Evolutionary conservation across 768 basidiomycete genomes (phyloP).

Genomic region (Naganishia onofrii): DNA sequence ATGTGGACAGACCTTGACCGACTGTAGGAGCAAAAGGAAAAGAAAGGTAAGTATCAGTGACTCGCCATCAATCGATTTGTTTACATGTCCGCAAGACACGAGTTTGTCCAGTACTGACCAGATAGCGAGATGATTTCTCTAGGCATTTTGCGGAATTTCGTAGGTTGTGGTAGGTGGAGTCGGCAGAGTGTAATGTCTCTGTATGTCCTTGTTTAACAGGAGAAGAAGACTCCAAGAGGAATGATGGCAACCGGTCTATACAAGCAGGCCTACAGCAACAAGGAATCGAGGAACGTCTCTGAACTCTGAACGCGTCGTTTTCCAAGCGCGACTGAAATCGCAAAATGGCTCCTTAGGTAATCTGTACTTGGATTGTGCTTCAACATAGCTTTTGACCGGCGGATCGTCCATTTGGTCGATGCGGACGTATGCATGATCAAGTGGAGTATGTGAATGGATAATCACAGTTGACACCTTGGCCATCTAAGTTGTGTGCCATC

Average conservation of each 20-base stretch:
- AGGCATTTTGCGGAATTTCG: slow-evolving; percentile 36
- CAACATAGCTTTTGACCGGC: too few species aligned
- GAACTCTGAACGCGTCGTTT: slow-evolving; percentile 11
- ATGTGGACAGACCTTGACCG: slow-evolving; percentile 35
- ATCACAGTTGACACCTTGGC: too few species aligned
- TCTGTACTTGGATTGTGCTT: too few species aligned
- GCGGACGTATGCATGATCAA: too few species aligned
- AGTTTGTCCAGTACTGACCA: slow-evolving; percentile 34
- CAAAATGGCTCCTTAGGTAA: too few species aligned
- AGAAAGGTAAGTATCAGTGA: neutral
- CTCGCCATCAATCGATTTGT: slow-evolving; percentile 1
- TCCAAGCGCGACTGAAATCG: slow-evolving; percentile 3
- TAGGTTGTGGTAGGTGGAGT: too few species aligned
- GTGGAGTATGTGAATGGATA: too few species aligned
- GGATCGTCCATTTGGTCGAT: too few species aligned
- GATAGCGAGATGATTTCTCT: slow-evolving; percentile 47
- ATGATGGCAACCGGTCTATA: neutral
- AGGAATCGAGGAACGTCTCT: too few species aligned
- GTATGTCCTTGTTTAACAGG: neutral
- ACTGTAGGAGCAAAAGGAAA: slow-evolving; percentile 24
- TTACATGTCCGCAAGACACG: neutral
- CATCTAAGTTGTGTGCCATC: too few species aligned
- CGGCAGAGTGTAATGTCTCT: slow-evolving; percentile 4
- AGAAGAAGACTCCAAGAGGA: neutral
- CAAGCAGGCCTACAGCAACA: too few species aligned